phyloP scores from a whole-genome alignment of 306 rosid species.

The Quercus dentata region DNA sequence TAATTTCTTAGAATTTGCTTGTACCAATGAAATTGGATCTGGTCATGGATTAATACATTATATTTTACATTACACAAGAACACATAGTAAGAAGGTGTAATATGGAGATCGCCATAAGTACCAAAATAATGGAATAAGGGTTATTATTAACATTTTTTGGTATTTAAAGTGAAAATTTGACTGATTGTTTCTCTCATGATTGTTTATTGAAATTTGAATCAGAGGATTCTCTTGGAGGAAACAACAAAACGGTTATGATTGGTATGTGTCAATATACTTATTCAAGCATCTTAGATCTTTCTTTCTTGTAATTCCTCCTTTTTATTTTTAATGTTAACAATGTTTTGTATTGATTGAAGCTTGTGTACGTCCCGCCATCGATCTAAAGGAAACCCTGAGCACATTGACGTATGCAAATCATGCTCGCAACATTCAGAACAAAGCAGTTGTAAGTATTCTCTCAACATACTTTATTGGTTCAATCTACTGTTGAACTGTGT shows the following conservation, averaged over 20 bases:
- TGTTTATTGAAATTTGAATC: slow-evolving; percentile 25
- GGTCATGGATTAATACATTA: neutral
- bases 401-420: slow-evolving; percentile 96
- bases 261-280: slow-evolving; percentile 44
- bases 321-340: neutral
- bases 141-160: neutral
- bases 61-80: neutral
- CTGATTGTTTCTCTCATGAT: neutral
- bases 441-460: slow-evolving; percentile 76
- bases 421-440: slow-evolving; percentile 94
- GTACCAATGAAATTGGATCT: neutral
- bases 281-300: neutral
- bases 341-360: slow-evolving; percentile 43
- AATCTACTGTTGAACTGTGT: neutral
- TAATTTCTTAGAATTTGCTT: neutral
- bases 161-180: neutral
- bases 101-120: neutral
- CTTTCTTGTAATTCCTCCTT: neutral
- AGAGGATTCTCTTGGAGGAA: slow-evolving; percentile 96
- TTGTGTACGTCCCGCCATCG: slow-evolving; percentile 94
- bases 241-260: slow-evolving; percentile 96
- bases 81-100: neutral
- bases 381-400: slow-evolving; percentile 90
- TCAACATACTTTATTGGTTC: neutral
- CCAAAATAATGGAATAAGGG: neutral